Evolutionary conservation across 2,329 filamentous ascomycete species (phyloP), one percentile per base, ranked within the genome.

Genomic region (Herpotrichia juniperi): DNA sequence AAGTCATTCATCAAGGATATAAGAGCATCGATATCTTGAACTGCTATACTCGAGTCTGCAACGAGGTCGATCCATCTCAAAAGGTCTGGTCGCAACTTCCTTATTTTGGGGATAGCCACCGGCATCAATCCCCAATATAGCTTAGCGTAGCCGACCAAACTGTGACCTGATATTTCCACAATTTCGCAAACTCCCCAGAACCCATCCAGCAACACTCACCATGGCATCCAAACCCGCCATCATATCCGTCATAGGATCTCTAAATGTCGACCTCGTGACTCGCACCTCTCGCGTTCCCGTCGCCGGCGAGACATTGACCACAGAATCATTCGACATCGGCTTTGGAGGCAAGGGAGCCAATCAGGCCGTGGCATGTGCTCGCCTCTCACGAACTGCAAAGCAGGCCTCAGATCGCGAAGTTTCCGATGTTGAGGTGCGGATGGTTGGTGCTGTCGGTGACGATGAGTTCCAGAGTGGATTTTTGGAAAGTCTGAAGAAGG

Each of bases 261-360:
- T 99, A 55, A 97, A 97, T 77, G 90, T 91, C 71, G 93, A 99
- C 78, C 87, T 97, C 58, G 90, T 96, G 57, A 93, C 91, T 34
- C 87, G 91, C 65, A 94, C 94, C 28, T 81, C 90, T 4, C 90
- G 93, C 57, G 86, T 96, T 57, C 93, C 94, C 1, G 78, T 82
- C 1, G 87, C 89, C 1, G 94, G 93, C 61, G 93, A 99, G 77
- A 97, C 93, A 2, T 82, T 97, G 46, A 93, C 90, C 2, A 84
- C 91, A 42, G 86, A 80, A 59, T 86, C 85, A 17, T 96, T 96
- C 77, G 83, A 83, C 68, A 91, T 88, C 30, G 92, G 89, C 37
- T 87, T 89, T 25, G 94, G 93, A 64, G 93, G 94, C 51, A 99
- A 99, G 78, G 93, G 93, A 58, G 92, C 93, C 54, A 97, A 97